These are phyloP conservation scores for Cantharellus anzutake DNA, from an alignment of 768 basidiomycete species.

Conservation along the genomic window DNA sequence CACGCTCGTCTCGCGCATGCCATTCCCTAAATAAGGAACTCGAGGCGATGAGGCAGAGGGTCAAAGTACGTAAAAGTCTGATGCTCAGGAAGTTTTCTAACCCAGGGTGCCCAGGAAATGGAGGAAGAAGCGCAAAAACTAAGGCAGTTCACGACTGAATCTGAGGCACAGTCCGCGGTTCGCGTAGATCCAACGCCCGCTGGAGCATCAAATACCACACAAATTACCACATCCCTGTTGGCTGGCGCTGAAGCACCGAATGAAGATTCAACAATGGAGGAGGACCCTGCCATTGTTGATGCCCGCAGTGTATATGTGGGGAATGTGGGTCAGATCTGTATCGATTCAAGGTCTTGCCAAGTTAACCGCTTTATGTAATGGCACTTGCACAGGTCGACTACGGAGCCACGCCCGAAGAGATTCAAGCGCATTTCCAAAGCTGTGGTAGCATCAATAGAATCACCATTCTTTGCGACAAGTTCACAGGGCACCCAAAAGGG, in stretches of 20 bases:
- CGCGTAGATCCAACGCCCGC: neutral
- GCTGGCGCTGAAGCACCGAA: slow-evolving; percentile 7
- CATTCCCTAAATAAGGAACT: slow-evolving; percentile 38
- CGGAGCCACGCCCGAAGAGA: slow-evolving; percentile 90
- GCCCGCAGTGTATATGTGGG: slow-evolving; percentile 84
- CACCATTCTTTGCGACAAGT: slow-evolving; percentile 98
- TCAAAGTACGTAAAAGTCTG: slow-evolving; percentile 22
- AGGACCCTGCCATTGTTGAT: slow-evolving; percentile 70
- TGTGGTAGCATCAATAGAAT: slow-evolving; percentile 98
- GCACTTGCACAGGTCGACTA: slow-evolving; percentile 67
- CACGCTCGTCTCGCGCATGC: neutral
- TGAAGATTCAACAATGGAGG: slow-evolving; percentile 41
- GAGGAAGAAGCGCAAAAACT: slow-evolving; percentile 77
- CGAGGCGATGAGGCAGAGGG: slow-evolving; percentile 74
- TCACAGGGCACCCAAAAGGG: slow-evolving; percentile 99
- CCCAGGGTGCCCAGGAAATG: slow-evolving; percentile 36
- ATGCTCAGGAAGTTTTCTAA: no score
- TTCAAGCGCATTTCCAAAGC: slow-evolving; percentile 91
- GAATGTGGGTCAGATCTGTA: slow-evolving; percentile 44
- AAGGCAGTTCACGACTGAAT: slow-evolving; percentile 56
- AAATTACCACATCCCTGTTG: neutral
- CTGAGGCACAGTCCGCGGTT: slow-evolving; percentile 2
- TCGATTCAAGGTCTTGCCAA: neutral
- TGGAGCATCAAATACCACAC: neutral
- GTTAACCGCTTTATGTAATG: neutral